Evolutionary conservation across 352 stramenopile genomes (phyloP).

Genomic region (Globisporangium heterothallicum): DNA sequence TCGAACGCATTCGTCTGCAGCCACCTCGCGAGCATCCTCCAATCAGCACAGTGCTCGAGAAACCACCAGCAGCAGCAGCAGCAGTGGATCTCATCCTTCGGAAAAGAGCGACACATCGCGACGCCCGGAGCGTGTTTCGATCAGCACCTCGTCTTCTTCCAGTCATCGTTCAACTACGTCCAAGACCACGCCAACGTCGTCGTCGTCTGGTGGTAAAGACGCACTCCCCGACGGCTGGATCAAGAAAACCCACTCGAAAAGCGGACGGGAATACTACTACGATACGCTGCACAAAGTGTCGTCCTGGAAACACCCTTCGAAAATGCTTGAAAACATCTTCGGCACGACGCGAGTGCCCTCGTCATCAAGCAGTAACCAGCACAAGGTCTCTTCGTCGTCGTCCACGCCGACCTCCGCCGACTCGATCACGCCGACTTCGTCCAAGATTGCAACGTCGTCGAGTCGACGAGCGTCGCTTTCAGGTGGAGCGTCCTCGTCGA

Average conservation of each 20-base stretch:
- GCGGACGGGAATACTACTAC: conserved; percentile 69
- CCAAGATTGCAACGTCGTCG: conserved; percentile 15
- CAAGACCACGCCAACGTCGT: conserved; percentile 12
- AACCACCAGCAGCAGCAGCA: conserved; percentile 12
- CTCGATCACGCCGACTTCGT: conserved; percentile 35
- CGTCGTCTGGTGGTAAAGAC: conserved; percentile 33
- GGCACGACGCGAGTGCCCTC: conserved; percentile 16
- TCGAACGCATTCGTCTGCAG: conserved; percentile 4
- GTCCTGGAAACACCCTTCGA: conserved; percentile 64
- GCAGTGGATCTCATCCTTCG: background rate
- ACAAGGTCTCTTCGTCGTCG: conserved; percentile 1
- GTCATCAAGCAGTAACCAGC: conserved; percentile 8
- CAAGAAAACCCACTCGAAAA: conserved; percentile 69
- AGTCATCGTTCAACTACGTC: conserved; percentile 6
- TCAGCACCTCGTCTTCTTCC: conserved; percentile 4
- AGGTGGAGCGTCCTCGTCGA: conserved; percentile 13
- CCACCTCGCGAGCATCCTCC: conserved; percentile 3
- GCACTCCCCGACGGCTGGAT: conserved; percentile 62
- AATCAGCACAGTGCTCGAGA: conserved; percentile 19
- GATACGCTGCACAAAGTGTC: conserved; percentile 65
- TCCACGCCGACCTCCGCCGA: conserved; percentile 26
- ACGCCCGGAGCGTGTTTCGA: conserved; percentile 21
- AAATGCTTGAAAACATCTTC: conserved; percentile 61
- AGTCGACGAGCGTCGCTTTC: conserved; percentile 21
- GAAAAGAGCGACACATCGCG: conserved; percentile 30